Evolutionary conservation across 768 basidiomycete species (phyloP).

Genomic region (Psilocybe tampanensis): DNA sequence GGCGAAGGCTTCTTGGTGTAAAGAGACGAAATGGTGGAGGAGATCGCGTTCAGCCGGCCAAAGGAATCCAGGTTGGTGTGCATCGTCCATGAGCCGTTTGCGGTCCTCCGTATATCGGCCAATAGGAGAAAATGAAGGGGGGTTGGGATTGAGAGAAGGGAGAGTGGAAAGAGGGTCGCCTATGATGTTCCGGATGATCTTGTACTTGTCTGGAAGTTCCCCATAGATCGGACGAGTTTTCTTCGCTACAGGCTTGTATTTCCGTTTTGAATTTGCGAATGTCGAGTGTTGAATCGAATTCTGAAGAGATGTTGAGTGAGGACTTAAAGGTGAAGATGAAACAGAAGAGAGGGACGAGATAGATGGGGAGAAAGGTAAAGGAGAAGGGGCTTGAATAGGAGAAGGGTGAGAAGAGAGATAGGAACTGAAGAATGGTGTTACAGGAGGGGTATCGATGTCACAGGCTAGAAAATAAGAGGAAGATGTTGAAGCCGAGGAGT

Average conservation of each 20-base stretch:
- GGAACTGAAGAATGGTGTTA: not conserved
- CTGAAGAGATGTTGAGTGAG: too few relatives aligned
- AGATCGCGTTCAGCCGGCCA: constrained; percentile 32
- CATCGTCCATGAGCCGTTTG: constrained; percentile 1
- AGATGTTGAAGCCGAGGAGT: not conserved
- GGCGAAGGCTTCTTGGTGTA: constrained; percentile 35
- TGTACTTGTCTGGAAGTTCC: constrained; percentile 9
- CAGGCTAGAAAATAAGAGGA: constrained; percentile 8
- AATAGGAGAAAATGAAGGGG: constrained; percentile 13
- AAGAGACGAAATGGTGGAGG: constrained; percentile 31
- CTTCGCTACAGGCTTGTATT: constrained; percentile 13
- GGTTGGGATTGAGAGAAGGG: constrained; percentile 3
- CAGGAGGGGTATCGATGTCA: not conserved
- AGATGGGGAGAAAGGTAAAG: too few relatives aligned
- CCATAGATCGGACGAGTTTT: not conserved
- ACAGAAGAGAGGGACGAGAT: not conserved
- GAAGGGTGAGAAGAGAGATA: too few relatives aligned
- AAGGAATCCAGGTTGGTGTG: constrained; percentile 28
- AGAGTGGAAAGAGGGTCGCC: constrained; percentile 11
- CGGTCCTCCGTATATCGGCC: constrained; percentile 23
- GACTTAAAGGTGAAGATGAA: not conserved
- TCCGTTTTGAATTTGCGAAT: not conserved
- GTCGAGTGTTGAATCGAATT: not conserved
- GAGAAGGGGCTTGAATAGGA: not conserved
- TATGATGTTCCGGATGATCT: constrained; percentile 10